Evolutionary conservation across 352 stramenopile genomes (phyloP), one percentile per base, ranked within the genome.

Genomic region (Phytophthora agathidicida): DNA sequence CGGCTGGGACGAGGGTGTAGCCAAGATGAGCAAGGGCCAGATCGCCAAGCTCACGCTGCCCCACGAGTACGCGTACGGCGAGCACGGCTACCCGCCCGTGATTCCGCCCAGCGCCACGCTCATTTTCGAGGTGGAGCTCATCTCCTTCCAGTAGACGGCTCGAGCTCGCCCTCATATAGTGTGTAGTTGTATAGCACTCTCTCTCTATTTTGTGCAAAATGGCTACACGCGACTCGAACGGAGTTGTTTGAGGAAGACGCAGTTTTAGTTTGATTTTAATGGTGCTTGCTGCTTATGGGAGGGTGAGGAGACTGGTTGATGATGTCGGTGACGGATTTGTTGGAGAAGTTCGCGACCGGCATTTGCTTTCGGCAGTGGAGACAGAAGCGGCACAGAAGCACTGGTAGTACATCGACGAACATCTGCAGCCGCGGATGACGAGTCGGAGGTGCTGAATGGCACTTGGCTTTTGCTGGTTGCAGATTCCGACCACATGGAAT

Each of bases 31-130:
- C 48, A 80, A 98, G 32, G 96, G 96, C 31, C 93, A 99, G 73
- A 83, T 97, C 26, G 91, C 93, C 24, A 94, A 96, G 55, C 80
- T 99, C 22, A 81, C 82, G 45, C 93, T 98, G 52, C 87, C 95
- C n/a, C 77, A 82, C 45, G 91, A 98, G 68, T 98, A 96, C 77
- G 96, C 89, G 22, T 99, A 99, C 68, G 96, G 96, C 32, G 79
- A 83, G 52, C 56, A 75, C 35, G 94, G 96, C 28, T 93, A 96
- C 46, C 87, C 88, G 10, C 91, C 91, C 37, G 72, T 93, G 43
- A 96, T 98, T 57, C 92, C 93, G 27, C 89, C 91, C 39, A 95
- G 96, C 65, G 89, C 96, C 39, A 95, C 92, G 67, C 73, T 98
- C 36, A 84, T 95, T 41, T 98, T 98, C 72, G 94, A 98, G 58